Evolutionary conservation across 495 filamentous ascomycete genomes (phyloP), one percentile per base, ranked within the genome.

Genomic region (Xylaria acuta): DNA sequence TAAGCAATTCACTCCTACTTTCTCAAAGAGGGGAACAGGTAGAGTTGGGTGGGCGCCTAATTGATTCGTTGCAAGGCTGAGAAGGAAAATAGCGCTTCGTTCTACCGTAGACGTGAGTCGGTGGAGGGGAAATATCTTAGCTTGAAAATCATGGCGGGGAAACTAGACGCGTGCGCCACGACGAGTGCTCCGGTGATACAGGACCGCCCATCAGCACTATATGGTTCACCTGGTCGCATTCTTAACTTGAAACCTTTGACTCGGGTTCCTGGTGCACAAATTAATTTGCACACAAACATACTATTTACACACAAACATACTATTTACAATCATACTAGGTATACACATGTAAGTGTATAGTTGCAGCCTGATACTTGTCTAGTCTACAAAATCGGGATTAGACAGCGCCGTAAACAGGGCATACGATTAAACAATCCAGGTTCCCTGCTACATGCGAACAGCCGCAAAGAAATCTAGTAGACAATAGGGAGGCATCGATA

Each of bases 71-170:
- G 58, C 43, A 53, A 63, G 53, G 58, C 58, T 22, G 32, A 58
- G 67, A 9, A 53, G 9, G 27, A 30, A 30, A 30, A 20, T 38
- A 9, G 58, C 32, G 32, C 38, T 38, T 8, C 20, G 40, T 38
- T 49, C 45, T 53, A 27, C 9, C 16, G 32, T 34, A 30, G 3
- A n/a, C 43, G 51, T 43, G n/a, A 53, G 22, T 40, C 16, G 30
- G 34, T 70, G 68, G 68, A 49, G 68, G 69, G 68, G 59, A 45
- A 64, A 71, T 64, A 30, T 64, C 49, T 51, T 70, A 62, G 58
- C 54, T 62, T 51, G 45, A n/a, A 64, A 53, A 54, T 11, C 59
- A 60, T 60, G 53, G 51, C 67, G 67, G 67, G 67, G 67, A 47
- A 62, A 22, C 20, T 14, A 64, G 45, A 71, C 45, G 59, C 59